Base-by-base conservation (phyloP, 805 yeast genomes). In the Wickerhamomyces mucosus region DNA sequence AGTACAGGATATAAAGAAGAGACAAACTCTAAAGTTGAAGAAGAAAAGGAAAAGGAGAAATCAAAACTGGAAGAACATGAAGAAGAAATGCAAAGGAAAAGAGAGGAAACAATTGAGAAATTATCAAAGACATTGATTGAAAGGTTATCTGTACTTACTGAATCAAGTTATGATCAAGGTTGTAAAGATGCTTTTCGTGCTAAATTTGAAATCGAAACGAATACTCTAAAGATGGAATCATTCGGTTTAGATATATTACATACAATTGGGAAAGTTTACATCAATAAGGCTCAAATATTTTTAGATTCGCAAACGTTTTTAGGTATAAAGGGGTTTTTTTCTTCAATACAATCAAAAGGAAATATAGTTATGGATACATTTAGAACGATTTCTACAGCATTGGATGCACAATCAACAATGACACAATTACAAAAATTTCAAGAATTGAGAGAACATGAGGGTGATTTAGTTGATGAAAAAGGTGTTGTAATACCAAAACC, bases 221-320 rank as follows among this genome's bases (percentile, higher is more conserved):
- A 88, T 50, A 63, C 75, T 18, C 62, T 82, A 41, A 81, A 80
- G 45, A 71, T 78, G 74, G 92, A 82, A 53, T 79, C 89, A 15
- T 82, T 82, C 56, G 94, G 94, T n/a, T 56, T 80, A 20, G 86
- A 82, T 48, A 79, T 82, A 21, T 65, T 83, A 29, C 92, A 82
- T 44, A 69, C 83, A 0, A 69, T 82, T 33, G 94, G 92, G 16
- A 66, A 71, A 32, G 71, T 78, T 3, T 82, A 82, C 50, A 59
- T 65, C 38, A 67, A 77, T 45, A 78, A 80, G 50, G 78, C 75
- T 18, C 67, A 68, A 36, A 70, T 79, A 14, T 78, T 69, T 39
- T 53, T 81, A 25, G 79, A 78, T 43, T 69, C 79, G 7, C 85
- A 77, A 43, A 66, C 67, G 26, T 63, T 72, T 27, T 63, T 73